Evolutionary conservation across 2,329 filamentous ascomycete species (phyloP).

Genomic region (Rhynchosporium agropyri): DNA sequence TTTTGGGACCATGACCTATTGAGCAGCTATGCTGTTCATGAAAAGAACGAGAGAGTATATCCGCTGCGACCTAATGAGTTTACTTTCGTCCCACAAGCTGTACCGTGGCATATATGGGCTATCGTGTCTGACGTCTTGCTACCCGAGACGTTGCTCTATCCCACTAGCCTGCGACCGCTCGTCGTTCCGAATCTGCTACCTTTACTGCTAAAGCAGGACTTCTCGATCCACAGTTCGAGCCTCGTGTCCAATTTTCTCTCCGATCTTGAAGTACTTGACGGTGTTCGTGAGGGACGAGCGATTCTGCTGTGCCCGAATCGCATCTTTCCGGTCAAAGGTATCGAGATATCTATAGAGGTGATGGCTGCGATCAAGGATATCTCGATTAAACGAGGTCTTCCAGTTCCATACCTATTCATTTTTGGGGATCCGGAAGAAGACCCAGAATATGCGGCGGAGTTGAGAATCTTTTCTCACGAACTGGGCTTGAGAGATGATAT

Average conservation of each 20-base stretch:
- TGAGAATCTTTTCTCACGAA: background rate
- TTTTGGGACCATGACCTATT: constrained; percentile 16
- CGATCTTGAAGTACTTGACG: background rate
- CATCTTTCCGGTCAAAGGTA: constrained; percentile 15
- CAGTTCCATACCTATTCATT: background rate
- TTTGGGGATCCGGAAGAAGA: constrained; percentile 16
- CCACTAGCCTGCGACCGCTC: background rate
- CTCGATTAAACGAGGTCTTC: background rate
- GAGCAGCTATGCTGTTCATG: constrained; percentile 14
- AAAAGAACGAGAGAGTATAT: constrained; percentile 7
- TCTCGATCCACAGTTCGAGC: background rate
- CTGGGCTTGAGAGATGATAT: background rate
- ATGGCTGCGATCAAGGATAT: constrained; percentile 4
- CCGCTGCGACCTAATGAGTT: constrained; percentile 12
- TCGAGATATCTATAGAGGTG: constrained; percentile 12
- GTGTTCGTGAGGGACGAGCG: background rate
- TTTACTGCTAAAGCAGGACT: background rate
- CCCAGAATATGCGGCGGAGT: constrained; percentile 4
- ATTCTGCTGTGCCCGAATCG: constrained; percentile 16
- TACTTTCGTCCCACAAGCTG: constrained; percentile 10
- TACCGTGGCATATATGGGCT: constrained; percentile 14
- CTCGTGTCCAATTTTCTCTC: constrained; percentile 1
- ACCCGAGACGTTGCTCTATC: constrained; percentile 10
- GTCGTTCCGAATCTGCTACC: constrained; percentile 13
- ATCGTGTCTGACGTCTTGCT: constrained; percentile 7